phyloP scores from a whole-genome alignment of 2,329 filamentous ascomycete species.

The Coniochaeta ligniaria region DNA sequence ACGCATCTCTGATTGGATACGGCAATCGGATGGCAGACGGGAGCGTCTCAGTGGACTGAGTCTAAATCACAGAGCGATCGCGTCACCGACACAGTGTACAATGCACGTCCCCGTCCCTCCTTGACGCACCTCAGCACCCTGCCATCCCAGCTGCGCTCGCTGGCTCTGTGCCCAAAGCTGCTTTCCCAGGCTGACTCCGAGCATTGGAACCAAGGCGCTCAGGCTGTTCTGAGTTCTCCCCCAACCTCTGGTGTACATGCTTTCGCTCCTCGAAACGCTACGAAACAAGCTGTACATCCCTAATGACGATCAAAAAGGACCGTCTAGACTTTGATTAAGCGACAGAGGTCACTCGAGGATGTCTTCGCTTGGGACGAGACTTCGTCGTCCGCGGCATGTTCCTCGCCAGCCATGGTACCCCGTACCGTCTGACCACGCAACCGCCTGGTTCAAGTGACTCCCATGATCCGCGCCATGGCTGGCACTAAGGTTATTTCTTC shows the following conservation, averaged over 20 bases:
- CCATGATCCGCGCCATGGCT: constrained; percentile 6
- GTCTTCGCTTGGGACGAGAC: background rate
- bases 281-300: constrained; percentile 17
- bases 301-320: constrained; percentile 19
- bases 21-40: background rate
- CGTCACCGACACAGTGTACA: background rate
- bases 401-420: background rate
- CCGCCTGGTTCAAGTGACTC: background rate
- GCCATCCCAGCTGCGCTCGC: background rate
- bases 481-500: constrained; percentile 11
- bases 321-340: background rate
- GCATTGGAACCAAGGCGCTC: background rate
- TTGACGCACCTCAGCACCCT: background rate
- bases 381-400: background rate
- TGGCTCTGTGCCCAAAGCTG: background rate
- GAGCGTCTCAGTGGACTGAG: background rate
- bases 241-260: background rate
- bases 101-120: constrained; percentile 1
- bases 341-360: background rate
- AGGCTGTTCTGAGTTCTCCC: background rate
- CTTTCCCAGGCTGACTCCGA: background rate
- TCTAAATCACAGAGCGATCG: background rate
- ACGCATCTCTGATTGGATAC: background rate
- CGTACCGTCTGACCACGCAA: background rate
- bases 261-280: constrained; percentile 17